Evolutionary conservation across 2,329 filamentous ascomycete species (phyloP), one percentile per base, ranked within the genome.

Genomic region (Paraconiothyrium sp.): DNA sequence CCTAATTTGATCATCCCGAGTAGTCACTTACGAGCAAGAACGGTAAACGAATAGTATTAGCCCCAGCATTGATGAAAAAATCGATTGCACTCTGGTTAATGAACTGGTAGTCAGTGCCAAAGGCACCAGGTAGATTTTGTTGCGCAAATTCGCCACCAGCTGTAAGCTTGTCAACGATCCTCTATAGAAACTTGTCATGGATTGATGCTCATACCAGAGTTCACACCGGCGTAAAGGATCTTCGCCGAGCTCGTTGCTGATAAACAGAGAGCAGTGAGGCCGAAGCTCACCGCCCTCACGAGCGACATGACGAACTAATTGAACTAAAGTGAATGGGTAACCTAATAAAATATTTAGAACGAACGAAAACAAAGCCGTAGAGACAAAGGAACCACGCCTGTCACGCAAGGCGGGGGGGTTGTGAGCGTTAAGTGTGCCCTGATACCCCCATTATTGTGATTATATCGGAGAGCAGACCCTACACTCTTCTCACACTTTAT

Each of bases 101-200:
- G 70, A 85, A 85, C 8, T 78, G 69, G 69, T 85, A 85, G 59
- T 85, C 84, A 4, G 79, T 77, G 8, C 83, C 83, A 60, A 85
- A 85, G 1, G 73, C 71, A 0, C 84, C 84, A 0, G 84, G 84
- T n/a, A 86, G 73, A 30, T 66, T 69, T 44, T 65, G 60, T 51
- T 67, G 67, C 22, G 62, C 67, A 41, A 71, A 70, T 30, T 71
- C 67, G 20, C 69, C 67, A n/a, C 67, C 67, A 43, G 69, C 69
- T 69, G 30, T 54, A 22, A 13, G 1, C 11, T 16, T 49, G 47
- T 67, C 49, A 66, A 43, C 22, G 35, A 43, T 20, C 3, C 10
- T 30, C 27, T 34, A 3, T 14, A 22, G 41, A 14, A 6, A n/a
- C n/a, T n/a, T 35, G 8, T 9, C 9, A 35, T 24, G 13, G n/a